Evolutionary conservation across 441 rosid species (phyloP), one percentile per base, ranked within the genome.

Genomic region (Croton laevigatus): DNA sequence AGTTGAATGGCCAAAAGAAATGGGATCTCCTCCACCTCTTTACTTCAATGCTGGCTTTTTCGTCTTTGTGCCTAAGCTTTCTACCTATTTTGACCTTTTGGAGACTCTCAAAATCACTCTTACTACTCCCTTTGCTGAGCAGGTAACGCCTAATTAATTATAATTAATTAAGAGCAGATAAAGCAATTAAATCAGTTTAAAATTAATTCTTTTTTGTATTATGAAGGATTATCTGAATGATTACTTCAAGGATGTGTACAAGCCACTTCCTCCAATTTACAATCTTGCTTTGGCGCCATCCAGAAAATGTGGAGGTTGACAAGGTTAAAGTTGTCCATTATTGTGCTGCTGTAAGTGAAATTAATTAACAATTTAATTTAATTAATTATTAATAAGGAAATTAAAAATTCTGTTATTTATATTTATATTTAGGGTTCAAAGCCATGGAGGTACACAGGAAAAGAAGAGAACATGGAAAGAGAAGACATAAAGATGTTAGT

Each of bases 31-130:
- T 51, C 97, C 98, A 0, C 77, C 89, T 6, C 86, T 86, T 51
- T 93, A 93, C 71, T 93, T 93, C 85, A 89, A 93, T 65, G 95
- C 97, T 1, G 95, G 95, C 54, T 89, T 90, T 97, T 85, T 89
- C 53, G 82, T 89, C 0, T 86, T 63, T 67, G 84, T 89, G 79
- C 95, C 98, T 0, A 79, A 68, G 51, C 81, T 88, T 3, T 32
- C 65, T 55, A 78, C 83, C 16, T 90, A 86, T 48, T 51, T 79
- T 0, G 80, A 81, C 9, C 82, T 88, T 48, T 69, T 89, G 52
- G 63, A 71, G 4, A 81, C 87, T 16, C 38, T 87, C 72, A 66
- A 84, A 72, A 38, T 77, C 13, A 83, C 84, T 19, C 67, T 89
- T 17, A 83, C 97, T 0, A 84, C 92, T 22, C 53, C 86, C 0